Conservation (phyloP, 1,284 basidiomycete species). For the Athelia psychrophila region DNA sequence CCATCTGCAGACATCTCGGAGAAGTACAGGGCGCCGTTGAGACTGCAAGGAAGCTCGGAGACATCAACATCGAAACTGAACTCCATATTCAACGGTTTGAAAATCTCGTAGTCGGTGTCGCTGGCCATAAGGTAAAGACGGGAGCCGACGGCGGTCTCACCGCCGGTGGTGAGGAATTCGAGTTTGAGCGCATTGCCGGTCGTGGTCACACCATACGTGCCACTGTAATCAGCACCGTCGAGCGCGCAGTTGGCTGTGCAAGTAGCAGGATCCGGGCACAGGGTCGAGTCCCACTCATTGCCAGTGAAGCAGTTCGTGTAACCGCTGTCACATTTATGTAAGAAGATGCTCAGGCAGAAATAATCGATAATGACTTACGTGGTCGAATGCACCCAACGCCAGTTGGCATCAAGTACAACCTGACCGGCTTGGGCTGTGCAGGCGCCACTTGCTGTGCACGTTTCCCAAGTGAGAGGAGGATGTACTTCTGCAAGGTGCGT, state of each 20-base stretch:
- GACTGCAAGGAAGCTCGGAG: slow-evolving; percentile 48
- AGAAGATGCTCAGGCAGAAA: background rate
- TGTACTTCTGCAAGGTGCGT: slow-evolving; percentile 37
- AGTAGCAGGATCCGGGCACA: too few relatives aligned
- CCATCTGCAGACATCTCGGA: too few relatives aligned
- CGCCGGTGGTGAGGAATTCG: slow-evolving; percentile 42
- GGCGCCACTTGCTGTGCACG: too few relatives aligned
- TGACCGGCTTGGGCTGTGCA: slow-evolving; percentile 32
- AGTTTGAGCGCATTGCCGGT: slow-evolving; percentile 39
- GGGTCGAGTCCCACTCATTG: too few relatives aligned
- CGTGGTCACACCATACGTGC: slow-evolving; percentile 35
- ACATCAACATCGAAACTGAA: slow-evolving; percentile 53
- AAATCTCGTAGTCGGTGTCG: slow-evolving; percentile 42
- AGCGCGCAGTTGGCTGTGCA: slow-evolving; percentile 47
- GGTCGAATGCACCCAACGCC: slow-evolving; percentile 47
- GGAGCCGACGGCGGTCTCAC: slow-evolving; percentile 48
- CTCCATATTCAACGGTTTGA: slow-evolving; percentile 49
- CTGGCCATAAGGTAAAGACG: too few relatives aligned
- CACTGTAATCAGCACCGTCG: too few relatives aligned
- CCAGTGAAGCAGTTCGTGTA: slow-evolving; percentile 57
- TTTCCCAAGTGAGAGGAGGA: slow-evolving; percentile 35
- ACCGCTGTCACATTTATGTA: slow-evolving; percentile 11
- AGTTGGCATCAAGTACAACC: slow-evolving; percentile 50
- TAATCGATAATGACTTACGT: background rate
- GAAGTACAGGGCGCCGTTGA: too few relatives aligned